Evolutionary conservation across 495 filamentous ascomycete genomes (phyloP).

Genomic region (Hypoxylon fragiforme): DNA sequence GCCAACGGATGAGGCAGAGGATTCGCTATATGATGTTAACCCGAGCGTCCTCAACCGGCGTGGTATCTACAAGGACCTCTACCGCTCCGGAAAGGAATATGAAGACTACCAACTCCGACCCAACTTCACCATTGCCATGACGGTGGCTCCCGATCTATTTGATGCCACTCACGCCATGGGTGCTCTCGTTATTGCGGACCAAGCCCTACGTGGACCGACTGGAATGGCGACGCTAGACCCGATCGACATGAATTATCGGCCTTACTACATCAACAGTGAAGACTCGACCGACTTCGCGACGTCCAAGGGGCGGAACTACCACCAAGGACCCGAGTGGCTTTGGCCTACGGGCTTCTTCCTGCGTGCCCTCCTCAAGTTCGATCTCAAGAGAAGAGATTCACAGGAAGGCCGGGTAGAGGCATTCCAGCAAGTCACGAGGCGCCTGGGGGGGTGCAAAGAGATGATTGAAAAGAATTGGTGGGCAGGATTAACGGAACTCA

Average conservation of each 20-base stretch:
- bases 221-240: conserved; percentile 98
- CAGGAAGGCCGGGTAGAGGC: conserved; percentile 70
- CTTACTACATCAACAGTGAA: conserved; percentile 92
- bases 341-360: conserved; percentile 97
- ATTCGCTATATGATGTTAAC: conserved; percentile 79
- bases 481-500: conserved; percentile 93
- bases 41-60: conserved; percentile 76
- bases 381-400: conserved; percentile 70
- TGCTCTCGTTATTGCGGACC: conserved; percentile 78
- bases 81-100: conserved; percentile 87
- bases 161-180: conserved; percentile 71
- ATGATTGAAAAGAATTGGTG: conserved; percentile 76
- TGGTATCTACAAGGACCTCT: conserved; percentile 98
- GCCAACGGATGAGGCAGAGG: conserved; percentile 67
- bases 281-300: conserved; percentile 88
- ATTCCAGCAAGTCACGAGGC: conserved; percentile 88
- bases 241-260: conserved; percentile 85
- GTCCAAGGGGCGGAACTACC: conserved; percentile 93
- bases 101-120: conserved; percentile 96
- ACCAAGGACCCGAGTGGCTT: conserved; percentile 98
- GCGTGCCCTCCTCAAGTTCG: conserved; percentile 86
- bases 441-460: conserved; percentile 79
- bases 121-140: conserved; percentile 97
- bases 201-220: conserved; percentile 76
- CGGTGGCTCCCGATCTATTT: conserved; percentile 88